These are phyloP conservation scores for Solanum chaucha DNA, from an alignment of 257 asterid genomes.

Conservation along the genomic window DNA sequence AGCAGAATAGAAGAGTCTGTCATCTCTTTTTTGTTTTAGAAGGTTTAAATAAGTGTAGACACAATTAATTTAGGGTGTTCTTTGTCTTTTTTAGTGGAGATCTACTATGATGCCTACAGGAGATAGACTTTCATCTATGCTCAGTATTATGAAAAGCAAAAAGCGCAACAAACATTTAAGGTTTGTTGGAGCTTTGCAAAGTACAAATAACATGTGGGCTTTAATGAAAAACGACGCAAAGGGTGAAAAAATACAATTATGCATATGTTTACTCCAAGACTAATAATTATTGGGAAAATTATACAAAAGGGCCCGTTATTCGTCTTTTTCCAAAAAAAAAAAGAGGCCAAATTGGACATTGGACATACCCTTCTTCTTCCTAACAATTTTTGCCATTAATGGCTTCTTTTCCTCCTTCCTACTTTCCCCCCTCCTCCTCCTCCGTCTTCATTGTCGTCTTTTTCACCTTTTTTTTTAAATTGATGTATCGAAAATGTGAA, in stretches of 20 bases:
- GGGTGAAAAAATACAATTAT: background rate
- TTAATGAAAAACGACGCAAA: background rate
- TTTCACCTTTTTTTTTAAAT: background rate
- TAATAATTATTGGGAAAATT: background rate
- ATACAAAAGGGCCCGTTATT: background rate
- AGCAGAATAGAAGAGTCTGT: background rate
- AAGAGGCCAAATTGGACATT: background rate
- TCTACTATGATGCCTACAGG: background rate
- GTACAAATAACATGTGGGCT: background rate
- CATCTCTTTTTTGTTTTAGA: background rate
- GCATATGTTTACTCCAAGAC: background rate
- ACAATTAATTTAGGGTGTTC: background rate
- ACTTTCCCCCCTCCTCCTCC: background rate
- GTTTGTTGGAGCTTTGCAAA: background rate
- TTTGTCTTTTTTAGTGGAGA: background rate
- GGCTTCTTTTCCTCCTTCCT: background rate
- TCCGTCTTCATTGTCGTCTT: background rate
- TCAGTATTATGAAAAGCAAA: background rate
- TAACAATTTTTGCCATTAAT: no score
- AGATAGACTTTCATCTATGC: background rate
- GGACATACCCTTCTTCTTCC: background rate
- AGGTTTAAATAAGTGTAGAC: background rate
- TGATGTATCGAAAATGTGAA: background rate
- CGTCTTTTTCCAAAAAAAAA: background rate
- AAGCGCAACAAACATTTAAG: background rate